These are phyloP conservation scores for Pleodorina starrii DNA, from an alignment of 139 green algal genomes.

Conservation along the genomic window DNA sequence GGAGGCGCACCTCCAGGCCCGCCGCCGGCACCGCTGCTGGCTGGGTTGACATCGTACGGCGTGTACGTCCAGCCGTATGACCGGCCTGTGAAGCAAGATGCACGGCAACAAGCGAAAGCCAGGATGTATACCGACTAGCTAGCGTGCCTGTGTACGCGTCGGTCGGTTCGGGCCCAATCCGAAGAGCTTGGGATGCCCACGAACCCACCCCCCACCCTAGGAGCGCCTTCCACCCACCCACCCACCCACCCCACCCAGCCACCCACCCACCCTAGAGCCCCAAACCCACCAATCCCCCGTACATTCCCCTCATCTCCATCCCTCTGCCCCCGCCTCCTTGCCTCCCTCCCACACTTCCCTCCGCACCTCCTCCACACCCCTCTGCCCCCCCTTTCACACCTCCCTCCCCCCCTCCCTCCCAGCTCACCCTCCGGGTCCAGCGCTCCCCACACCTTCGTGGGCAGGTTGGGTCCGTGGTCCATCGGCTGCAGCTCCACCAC, in stretches of 20 bases:
- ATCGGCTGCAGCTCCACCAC: slow-evolving; percentile 44
- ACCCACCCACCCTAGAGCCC: not conserved
- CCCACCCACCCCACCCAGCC: not conserved
- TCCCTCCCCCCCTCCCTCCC: no score
- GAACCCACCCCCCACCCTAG: not conserved
- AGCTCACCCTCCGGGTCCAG: slow-evolving; percentile 66
- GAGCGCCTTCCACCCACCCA: not conserved
- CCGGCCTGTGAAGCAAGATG: not conserved
- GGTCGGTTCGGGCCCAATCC: not conserved
- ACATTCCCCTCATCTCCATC: not conserved
- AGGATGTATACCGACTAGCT: not conserved
- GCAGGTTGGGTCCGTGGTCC: not conserved
- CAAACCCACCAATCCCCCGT: not conserved
- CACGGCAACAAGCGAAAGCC: not conserved
- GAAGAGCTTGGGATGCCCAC: not conserved
- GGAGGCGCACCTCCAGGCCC: not conserved
- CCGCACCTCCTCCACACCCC: no score
- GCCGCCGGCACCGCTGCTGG: not conserved
- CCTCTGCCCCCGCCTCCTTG: no score
- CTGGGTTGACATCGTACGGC: slow-evolving; percentile 15
- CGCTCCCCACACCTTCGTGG: slow-evolving; percentile 69
- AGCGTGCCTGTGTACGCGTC: not conserved
- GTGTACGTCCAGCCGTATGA: slow-evolving; percentile 43
- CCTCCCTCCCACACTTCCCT: not conserved
- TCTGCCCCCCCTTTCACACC: not conserved